Conservation (phyloP, 768 basidiomycete genomes). For the Rhizopogon roseolus region DNA sequence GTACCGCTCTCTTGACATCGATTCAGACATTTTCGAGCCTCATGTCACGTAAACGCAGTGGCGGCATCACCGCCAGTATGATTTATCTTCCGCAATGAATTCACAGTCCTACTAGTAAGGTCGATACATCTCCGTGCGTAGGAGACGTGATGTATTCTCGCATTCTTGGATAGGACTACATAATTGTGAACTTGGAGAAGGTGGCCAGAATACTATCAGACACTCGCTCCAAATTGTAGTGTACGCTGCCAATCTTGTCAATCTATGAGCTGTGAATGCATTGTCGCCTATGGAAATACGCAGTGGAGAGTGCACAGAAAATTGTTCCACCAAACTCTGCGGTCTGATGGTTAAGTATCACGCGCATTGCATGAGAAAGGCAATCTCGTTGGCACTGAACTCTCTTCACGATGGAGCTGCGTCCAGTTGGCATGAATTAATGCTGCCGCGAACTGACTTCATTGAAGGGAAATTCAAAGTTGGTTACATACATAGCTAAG, state of each 20-base stretch:
- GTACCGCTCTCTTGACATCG: constrained; percentile 36
- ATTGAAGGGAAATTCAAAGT: too few relatives aligned
- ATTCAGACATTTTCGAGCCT: constrained; percentile 30
- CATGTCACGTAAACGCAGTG: constrained; percentile 35
- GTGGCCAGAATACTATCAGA: constrained; percentile 6
- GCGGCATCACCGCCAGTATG: constrained; percentile 33
- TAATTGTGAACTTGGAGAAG: constrained; percentile 8
- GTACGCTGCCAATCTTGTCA: constrained; percentile 6
- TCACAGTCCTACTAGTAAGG: too few relatives aligned
- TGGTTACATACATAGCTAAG: too few relatives aligned
- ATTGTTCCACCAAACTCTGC: constrained; percentile 9
- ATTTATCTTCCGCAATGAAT: constrained; percentile 16
- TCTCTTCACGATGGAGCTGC: background rate
- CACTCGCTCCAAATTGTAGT: constrained; percentile 4
- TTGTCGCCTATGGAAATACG: constrained; percentile 13
- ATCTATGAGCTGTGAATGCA: constrained; percentile 4
- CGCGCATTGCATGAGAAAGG: background rate
- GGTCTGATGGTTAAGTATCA: background rate
- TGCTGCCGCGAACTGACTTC: too few relatives aligned
- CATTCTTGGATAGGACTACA: constrained; percentile 4
- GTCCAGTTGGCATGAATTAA: too few relatives aligned
- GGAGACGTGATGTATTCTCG: constrained; percentile 7
- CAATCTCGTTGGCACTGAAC: background rate
- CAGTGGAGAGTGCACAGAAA: constrained; percentile 15
- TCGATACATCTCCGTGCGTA: background rate